These are phyloP conservation scores for Penicillium macrosclerotiorum DNA, from an alignment of 495 filamentous ascomycete genomes.

Conservation along the genomic window DNA sequence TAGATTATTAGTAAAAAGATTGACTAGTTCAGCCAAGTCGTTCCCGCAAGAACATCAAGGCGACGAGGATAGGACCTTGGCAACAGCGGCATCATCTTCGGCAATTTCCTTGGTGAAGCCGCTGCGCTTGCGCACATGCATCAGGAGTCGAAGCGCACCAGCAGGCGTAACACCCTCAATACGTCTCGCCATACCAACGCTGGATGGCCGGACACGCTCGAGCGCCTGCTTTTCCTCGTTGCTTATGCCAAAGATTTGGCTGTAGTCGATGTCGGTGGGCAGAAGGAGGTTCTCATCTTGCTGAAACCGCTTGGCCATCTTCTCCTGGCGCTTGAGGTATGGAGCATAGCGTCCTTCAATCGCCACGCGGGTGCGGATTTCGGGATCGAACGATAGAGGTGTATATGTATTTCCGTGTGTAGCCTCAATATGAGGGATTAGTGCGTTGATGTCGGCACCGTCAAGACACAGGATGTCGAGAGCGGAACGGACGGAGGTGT, in stretches of 20 bases:
- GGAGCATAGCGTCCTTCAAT: conserved; percentile 85
- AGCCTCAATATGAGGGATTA: conserved; percentile 54
- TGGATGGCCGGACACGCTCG: conserved; percentile 70
- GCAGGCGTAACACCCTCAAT: conserved; percentile 73
- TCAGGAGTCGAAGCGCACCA: conserved; percentile 45
- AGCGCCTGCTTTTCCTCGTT: conserved; percentile 72
- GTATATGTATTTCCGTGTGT: conserved; percentile 27
- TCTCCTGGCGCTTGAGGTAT: conserved; percentile 69
- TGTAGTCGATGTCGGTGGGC: conserved; percentile 77
- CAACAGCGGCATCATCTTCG: conserved; percentile 12
- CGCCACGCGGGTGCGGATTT: conserved; percentile 62
- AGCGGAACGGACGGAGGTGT: conserved; percentile 60
- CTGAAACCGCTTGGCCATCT: conserved; percentile 60
- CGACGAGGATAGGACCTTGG: conserved; percentile 15
- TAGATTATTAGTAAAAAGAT: too few species aligned
- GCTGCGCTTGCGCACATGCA: conserved; percentile 35
- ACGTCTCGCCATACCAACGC: conserved; percentile 80
- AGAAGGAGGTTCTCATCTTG: conserved; percentile 74
- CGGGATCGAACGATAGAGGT: conserved; percentile 50
- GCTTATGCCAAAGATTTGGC: conserved; percentile 66
- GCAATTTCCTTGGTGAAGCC: conserved; percentile 16
- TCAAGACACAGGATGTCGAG: conserved; percentile 72
- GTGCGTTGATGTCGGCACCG: conserved; percentile 50
- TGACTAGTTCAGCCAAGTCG: too few species aligned
- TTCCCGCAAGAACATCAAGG: conserved; percentile 5